A percentile compares a stretch with the other conserved stretches of the same genome.
These are phyloP conservation scores for Tillandsia fasciculata DNA, from an alignment of 176 grass and related monocot genomes.

Conservation along the genomic window DNA sequence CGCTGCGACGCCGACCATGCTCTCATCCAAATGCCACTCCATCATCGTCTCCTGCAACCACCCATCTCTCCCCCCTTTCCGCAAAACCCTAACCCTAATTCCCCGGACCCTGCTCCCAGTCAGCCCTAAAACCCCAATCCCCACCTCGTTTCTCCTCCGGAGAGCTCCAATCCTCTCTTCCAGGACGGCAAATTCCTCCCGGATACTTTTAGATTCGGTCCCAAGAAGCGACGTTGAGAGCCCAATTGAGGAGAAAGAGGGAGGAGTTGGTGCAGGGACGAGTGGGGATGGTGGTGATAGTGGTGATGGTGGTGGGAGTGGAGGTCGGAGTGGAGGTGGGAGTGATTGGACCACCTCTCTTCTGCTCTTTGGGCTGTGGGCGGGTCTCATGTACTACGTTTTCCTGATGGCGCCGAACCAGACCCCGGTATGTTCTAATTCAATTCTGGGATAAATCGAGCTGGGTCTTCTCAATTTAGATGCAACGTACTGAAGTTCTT, in stretches of 20 bases:
- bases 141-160: background rate
- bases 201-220: slow-evolving; percentile 13
- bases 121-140: background rate
- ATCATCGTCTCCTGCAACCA: slow-evolving; percentile 15
- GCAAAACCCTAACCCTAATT: slow-evolving; percentile 4
- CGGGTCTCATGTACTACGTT: slow-evolving; percentile 77
- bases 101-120: background rate
- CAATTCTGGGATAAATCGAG: background rate
- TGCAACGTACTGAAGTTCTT: background rate
- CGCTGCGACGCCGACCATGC: background rate
- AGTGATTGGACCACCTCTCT: slow-evolving; percentile 54
- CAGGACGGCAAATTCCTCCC: slow-evolving; percentile 2
- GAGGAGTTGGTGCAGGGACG: slow-evolving; percentile 2
- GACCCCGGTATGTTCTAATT: slow-evolving; percentile 49
- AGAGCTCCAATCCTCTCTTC: background rate
- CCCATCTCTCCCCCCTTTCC: slow-evolving; percentile 12
- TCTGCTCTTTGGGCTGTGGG: slow-evolving; percentile 75
- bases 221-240: slow-evolving; percentile 20
- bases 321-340: slow-evolving; percentile 11
- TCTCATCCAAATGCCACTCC: slow-evolving; percentile 18
- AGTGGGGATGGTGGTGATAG: background rate
- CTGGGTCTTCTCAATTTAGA: background rate
- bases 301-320: background rate
- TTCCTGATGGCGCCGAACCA: slow-evolving; percentile 71
- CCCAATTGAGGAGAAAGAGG: slow-evolving; percentile 17